Base-by-base conservation (phyloP, 345 rosid genomes). In the Salix brachista region DNA sequence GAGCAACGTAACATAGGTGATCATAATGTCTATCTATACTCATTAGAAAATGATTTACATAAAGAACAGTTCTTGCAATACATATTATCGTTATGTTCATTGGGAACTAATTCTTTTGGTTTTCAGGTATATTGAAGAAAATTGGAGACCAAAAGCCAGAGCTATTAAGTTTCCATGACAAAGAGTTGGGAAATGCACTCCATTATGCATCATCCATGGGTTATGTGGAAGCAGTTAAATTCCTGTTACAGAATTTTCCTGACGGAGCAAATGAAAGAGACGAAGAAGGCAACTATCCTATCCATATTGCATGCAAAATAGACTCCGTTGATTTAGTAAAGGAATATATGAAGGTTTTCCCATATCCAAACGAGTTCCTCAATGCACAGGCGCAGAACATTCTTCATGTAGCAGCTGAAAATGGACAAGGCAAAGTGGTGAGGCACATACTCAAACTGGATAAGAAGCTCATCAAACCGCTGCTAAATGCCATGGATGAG, bases 161-260 rank as follows among this genome's bases (percentile, higher is more conserved):
- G 70, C 48, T 80, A 46, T 69, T 80, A 4, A 32, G 2, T 13
- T 0, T 69, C 9, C 50, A n/a, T 48, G 82, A 85, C 58, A 72
- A 68, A 72, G 26, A 78, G 48, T 82, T 76, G 58, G n/a, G 42
- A 8, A 69, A 19, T 11, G 17, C 61, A 18, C 62, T 80, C 23
- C 83, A 80, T 32, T 65, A 26, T 32, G 83, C 76, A 19, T 58
- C 75, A 12, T 70, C 69, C 4, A 2, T n/a, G 4, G 79, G 76
- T 39, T 30, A 37, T 23, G 46, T 75, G 13, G 32, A 71, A 0
- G 76, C 41, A 16, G 72, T 66, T 60, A 30, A 21, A 18, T 71
- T 64, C 39, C 69, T 80, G 28, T 23, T 71, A 17, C 4, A 34
- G 5, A 32, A 50, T 2, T 6, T 11, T 19, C 4, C 0, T 1